These are phyloP conservation scores for Geotrichum restrictum DNA, from an alignment of 1,139 yeast species.

Conservation along the genomic window DNA sequence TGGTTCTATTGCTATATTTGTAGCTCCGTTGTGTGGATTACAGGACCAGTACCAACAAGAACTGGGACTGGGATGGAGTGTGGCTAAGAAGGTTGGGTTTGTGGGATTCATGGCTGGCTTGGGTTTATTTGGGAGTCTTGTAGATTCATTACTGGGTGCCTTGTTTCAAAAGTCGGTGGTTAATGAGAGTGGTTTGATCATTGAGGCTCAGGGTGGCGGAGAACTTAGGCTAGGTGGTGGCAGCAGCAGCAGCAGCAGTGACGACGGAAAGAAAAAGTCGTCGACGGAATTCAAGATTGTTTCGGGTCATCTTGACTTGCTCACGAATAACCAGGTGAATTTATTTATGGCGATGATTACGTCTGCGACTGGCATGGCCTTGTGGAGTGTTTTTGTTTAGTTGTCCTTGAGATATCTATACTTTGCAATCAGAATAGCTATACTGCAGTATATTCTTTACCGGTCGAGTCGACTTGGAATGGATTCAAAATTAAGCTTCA, in stretches of 20 bases:
- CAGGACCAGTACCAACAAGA: too few relatives aligned
- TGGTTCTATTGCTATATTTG: constrained; percentile 35
- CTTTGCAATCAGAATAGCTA: background rate
- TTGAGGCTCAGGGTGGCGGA: constrained; percentile 45
- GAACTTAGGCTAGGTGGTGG: constrained; percentile 25
- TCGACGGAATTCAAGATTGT: constrained; percentile 25
- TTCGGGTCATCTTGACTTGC: constrained; percentile 32
- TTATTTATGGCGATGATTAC: constrained; percentile 39
- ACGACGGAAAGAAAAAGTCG: background rate
- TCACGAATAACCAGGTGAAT: constrained; percentile 46
- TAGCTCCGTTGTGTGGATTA: constrained; percentile 25
- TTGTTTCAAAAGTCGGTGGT: constrained; percentile 41
- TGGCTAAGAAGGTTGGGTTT: constrained; percentile 21
- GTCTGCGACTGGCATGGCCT: constrained; percentile 33
- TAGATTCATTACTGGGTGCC: constrained; percentile 49
- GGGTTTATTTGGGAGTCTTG: constrained; percentile 44
- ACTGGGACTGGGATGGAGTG: constrained; percentile 12
- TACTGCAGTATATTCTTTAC: too few relatives aligned
- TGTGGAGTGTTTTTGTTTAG: constrained; percentile 26
- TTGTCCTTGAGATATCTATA: background rate
- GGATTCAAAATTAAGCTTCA: too few relatives aligned
- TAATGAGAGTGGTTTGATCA: constrained; percentile 39
- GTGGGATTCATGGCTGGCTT: constrained; percentile 35
- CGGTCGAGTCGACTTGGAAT: too few relatives aligned
- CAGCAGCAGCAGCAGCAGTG: background rate